phyloP scores from a whole-genome alignment of 176 grass and related monocot species.

The bread wheat (Triticum aestivum) region DNA sequence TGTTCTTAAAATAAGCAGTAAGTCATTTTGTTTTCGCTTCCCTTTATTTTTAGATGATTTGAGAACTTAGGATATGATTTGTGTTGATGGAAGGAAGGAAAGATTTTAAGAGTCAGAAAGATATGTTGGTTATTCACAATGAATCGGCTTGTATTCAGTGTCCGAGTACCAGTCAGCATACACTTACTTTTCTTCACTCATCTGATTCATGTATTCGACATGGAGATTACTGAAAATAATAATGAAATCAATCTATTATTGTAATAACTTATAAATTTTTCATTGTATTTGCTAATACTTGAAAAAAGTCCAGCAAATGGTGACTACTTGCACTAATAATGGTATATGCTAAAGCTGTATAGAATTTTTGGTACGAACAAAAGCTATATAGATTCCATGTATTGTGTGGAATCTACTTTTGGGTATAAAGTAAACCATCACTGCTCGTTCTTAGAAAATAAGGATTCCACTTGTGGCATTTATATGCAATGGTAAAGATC shows the following conservation, averaged over 20 bases:
- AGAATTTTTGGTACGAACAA: not conserved
- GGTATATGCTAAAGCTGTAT: not conserved
- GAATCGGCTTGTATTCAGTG: not conserved
- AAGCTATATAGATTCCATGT: not conserved
- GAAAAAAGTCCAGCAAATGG: not conserved
- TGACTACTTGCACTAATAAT: not conserved
- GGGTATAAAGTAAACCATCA: not conserved
- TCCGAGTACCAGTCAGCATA: not conserved
- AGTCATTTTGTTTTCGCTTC: constrained; percentile 16
- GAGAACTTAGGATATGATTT: not conserved
- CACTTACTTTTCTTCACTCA: not conserved
- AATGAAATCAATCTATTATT: not conserved
- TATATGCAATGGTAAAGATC: not conserved
- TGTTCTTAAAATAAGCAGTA: constrained; percentile 92
- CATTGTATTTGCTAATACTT: constrained; percentile 11
- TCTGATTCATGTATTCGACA: not conserved
- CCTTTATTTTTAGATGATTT: not conserved
- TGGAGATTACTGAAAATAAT: not conserved
- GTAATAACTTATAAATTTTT: not conserved
- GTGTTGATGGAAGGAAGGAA: not conserved
- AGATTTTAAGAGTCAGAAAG: not conserved
- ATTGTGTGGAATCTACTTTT: not conserved
- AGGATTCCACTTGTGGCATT: not conserved
- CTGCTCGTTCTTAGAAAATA: not conserved
- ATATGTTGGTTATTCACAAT: not conserved